Conservation (phyloP, 2,329 filamentous ascomycete genomes). For the Exophiala phaeomuriformis region DNA sequence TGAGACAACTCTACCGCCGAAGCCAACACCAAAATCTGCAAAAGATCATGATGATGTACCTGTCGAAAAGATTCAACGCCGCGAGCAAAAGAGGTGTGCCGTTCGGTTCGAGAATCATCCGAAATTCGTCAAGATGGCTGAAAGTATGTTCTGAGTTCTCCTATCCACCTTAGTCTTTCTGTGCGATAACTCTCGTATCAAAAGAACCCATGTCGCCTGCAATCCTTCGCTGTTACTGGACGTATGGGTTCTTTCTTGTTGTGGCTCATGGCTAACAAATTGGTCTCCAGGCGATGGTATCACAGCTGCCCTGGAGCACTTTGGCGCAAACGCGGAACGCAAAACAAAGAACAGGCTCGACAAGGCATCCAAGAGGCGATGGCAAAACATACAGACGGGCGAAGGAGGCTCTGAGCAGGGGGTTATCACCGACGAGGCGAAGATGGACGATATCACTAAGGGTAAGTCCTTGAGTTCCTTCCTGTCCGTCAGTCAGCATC, state of each 20-base stretch:
- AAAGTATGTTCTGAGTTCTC: background rate
- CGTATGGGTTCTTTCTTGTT: too few species aligned
- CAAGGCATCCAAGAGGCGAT: constrained; percentile 1
- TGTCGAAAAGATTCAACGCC: background rate
- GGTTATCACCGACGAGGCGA: constrained; percentile 4
- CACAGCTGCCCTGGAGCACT: background rate
- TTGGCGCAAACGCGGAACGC: background rate
- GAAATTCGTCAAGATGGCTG: background rate
- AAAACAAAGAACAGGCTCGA: background rate
- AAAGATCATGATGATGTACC: background rate
- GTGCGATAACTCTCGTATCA: too few species aligned
- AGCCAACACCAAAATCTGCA: background rate
- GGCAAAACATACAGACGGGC: background rate
- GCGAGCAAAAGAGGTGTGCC: background rate
- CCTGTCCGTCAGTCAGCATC: background rate
- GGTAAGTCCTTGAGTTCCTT: background rate
- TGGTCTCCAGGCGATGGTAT: background rate
- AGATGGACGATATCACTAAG: constrained; percentile 6
- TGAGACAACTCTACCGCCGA: background rate
- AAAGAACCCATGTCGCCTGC: too few species aligned
- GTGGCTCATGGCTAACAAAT: too few species aligned
- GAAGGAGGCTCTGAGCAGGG: background rate
- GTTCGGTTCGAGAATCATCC: background rate
- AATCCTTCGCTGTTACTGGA: too few species aligned
- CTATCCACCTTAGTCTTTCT: background rate